Conservation (phyloP, 2,329 filamentous ascomycete genomes). For the Nothomitra cinnamomea region DNA sequence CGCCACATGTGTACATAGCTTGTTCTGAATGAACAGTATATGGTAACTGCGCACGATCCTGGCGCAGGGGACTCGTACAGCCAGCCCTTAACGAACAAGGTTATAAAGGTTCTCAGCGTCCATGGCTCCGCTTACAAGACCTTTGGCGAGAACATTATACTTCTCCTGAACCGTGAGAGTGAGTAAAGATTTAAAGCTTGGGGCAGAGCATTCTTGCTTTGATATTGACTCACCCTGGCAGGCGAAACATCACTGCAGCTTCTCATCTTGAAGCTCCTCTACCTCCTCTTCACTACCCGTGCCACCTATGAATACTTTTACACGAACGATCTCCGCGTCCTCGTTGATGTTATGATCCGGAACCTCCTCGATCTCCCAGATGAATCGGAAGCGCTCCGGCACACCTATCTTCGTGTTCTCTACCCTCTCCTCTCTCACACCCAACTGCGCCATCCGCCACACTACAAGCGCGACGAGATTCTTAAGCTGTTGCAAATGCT, state of each 20-base stretch:
- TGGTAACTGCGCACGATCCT: constrained; percentile 53
- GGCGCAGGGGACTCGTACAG: constrained; percentile 18
- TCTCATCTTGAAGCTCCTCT: constrained; percentile 89
- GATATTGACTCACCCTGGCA: constrained; percentile 11
- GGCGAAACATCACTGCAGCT: constrained; percentile 84
- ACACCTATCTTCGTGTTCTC: constrained; percentile 87
- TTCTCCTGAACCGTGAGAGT: constrained; percentile 83
- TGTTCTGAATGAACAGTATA: constrained; percentile 95
- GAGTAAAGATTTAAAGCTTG: constrained; percentile 6
- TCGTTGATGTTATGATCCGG: constrained; percentile 88
- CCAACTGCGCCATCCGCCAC: constrained; percentile 67
- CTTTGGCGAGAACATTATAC: constrained; percentile 93
- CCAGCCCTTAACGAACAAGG: constrained; percentile 64
- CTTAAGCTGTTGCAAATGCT: constrained; percentile 58
- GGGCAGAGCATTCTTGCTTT: no score
- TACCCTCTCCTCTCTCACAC: constrained; percentile 84
- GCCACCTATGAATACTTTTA: constrained; percentile 97
- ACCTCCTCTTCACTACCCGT: constrained; percentile 83
- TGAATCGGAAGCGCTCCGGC: constrained; percentile 54
- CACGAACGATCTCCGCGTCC: constrained; percentile 85
- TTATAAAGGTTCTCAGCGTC: constrained; percentile 76
- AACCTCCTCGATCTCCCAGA: constrained; percentile 92
- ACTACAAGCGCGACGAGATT: constrained; percentile 86
- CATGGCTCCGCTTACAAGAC: constrained; percentile 73
- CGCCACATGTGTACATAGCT: constrained; percentile 36